Evolutionary conservation across 116 monocot genomes (phyloP).

Genomic region (Dioscorea cayenensis): DNA sequence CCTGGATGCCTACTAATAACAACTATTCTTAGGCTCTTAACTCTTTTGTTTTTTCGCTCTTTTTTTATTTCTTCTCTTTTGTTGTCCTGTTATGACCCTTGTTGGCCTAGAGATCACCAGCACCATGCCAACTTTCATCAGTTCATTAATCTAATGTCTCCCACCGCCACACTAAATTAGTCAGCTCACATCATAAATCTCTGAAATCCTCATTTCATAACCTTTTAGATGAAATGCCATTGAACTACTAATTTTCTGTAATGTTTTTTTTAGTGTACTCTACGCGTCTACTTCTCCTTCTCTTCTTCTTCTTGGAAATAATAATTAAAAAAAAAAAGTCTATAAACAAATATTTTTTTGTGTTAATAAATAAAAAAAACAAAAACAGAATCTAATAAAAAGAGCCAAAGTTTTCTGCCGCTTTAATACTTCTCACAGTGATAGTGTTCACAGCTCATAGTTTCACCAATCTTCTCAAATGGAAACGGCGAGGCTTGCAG

Average conservation of each 20-base stretch:
- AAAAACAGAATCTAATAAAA: not conserved
- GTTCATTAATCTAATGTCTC: not conserved
- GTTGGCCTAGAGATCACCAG: not conserved
- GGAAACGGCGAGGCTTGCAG: constrained; percentile 15
- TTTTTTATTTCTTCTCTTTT: not conserved
- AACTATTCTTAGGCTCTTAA: not conserved
- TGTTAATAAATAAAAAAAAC: not conserved
- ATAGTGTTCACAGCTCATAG: not conserved
- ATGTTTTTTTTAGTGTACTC: no score
- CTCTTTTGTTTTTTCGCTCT: not conserved
- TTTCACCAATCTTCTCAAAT: not conserved
- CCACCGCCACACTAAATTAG: no score
- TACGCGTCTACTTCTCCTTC: no score
- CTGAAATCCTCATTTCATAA: no score
- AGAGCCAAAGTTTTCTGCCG: not conserved
- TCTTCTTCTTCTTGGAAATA: not conserved
- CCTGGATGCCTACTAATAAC: not conserved
- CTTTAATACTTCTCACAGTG: not conserved
- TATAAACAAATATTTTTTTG: not conserved
- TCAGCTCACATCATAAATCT: no score
- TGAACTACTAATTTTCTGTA: no score
- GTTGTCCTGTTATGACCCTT: not conserved
- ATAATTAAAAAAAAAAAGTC: not conserved
- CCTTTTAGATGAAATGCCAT: no score
- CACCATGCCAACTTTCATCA: not conserved